Conservation (phyloP, 2,329 filamentous ascomycete genomes). For the Colletotrichum musicola region DNA sequence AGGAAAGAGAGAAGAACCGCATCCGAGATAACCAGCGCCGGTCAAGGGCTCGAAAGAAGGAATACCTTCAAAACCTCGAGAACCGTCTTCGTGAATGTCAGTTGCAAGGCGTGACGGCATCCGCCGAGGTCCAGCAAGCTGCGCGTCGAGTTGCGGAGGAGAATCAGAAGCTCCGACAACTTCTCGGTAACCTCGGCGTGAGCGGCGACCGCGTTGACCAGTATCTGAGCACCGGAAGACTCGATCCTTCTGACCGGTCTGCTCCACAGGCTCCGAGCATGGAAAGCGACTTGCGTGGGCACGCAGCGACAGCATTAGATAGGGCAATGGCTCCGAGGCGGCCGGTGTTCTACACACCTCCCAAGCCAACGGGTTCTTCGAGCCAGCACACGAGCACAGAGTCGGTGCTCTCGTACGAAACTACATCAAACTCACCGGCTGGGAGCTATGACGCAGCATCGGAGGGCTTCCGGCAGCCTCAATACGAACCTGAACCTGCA, state of each 20-base stretch:
- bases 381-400: conserved; percentile 1
- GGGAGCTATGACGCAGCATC: conserved; percentile 16
- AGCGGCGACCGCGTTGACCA: conserved; percentile 65
- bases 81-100: conserved; percentile 73
- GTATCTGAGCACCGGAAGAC: conserved; percentile 48
- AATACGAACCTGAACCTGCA: not conserved
- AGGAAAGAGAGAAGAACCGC: conserved; percentile 52
- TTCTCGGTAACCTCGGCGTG: conserved; percentile 71
- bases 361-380: not conserved
- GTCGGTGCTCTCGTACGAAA: not conserved
- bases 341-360: conserved; percentile 37
- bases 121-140: conserved; percentile 78
- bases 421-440: conserved; percentile 12
- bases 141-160: conserved; percentile 77
- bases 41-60: conserved; percentile 79
- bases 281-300: not conserved
- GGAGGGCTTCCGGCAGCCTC: conserved; percentile 8
- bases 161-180: conserved; percentile 72
- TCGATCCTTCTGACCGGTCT: not conserved
- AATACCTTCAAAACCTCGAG: conserved; percentile 79
- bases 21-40: conserved; percentile 83
- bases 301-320: conserved; percentile 47
- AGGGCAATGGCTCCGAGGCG: conserved; percentile 53
- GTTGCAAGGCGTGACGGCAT: conserved; percentile 74
- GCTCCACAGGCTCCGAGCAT: not conserved